Evolutionary conservation across 495 filamentous ascomycete species (phyloP).

Genomic region (Lentithecium fluviatile): DNA sequence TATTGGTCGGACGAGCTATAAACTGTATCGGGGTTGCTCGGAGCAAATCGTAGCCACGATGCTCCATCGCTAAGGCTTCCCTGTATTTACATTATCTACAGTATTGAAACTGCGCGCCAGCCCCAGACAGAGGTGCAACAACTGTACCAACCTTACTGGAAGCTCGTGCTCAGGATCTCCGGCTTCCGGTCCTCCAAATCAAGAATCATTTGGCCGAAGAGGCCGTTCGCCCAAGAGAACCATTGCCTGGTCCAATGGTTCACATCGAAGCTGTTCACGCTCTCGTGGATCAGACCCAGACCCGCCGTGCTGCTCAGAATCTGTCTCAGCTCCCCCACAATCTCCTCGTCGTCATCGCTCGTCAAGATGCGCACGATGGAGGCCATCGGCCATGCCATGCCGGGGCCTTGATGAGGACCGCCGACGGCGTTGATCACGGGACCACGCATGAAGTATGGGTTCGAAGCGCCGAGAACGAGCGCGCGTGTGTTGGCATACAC

Average conservation of each 20-base stretch:
- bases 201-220: conserved; percentile 66
- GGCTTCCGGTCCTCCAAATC: conserved; percentile 54
- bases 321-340: conserved; percentile 47
- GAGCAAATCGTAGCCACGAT: neutral
- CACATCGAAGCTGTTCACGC: conserved; percentile 54
- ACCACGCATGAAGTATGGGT: conserved; percentile 60
- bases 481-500: conserved; percentile 54
- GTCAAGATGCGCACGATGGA: conserved; percentile 58
- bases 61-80: neutral
- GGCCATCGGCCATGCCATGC: conserved; percentile 60
- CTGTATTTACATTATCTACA: neutral
- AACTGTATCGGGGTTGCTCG: neutral
- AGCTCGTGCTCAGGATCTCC: conserved; percentile 45
- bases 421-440: conserved; percentile 55
- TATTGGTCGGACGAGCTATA: neutral
- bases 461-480: conserved; percentile 50
- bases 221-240: conserved; percentile 71
- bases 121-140: too few relatives aligned
- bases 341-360: conserved; percentile 54
- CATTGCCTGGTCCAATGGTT: conserved; percentile 61
- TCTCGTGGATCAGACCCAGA: conserved; percentile 62
- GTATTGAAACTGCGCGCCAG: too few relatives aligned
- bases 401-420: conserved; percentile 57
- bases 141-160: conserved; percentile 43
- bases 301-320: conserved; percentile 55